A percentile compares a stretch with the other conserved stretches of the same genome.
These are phyloP conservation scores for Cucurbita ficifolia DNA, from an alignment of 306 rosid species.

Conservation along the genomic window DNA sequence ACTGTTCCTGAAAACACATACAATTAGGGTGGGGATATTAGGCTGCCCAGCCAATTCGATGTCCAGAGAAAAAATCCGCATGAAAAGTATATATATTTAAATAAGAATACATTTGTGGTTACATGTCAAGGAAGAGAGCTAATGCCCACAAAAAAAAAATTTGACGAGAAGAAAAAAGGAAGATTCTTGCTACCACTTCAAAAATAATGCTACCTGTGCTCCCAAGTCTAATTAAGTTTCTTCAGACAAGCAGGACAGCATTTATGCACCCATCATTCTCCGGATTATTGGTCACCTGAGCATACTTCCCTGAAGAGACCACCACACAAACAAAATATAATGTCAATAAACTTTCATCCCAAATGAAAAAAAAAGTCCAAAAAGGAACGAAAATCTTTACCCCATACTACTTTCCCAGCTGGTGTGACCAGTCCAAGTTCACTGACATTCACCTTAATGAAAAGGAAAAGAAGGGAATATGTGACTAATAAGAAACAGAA, in stretches of 20 bases:
- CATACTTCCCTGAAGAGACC: slow-evolving; percentile 60
- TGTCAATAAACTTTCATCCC: background rate
- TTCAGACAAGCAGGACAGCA: slow-evolving; percentile 72
- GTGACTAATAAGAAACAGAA: background rate
- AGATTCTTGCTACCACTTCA: background rate
- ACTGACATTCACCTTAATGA: slow-evolving; percentile 79
- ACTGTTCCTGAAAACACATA: too few relatives aligned
- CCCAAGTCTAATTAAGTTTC: background rate
- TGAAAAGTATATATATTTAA: background rate
- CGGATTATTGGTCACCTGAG: slow-evolving; percentile 87
- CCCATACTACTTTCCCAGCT: slow-evolving; percentile 96
- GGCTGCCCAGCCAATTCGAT: too few relatives aligned
- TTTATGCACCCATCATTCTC: slow-evolving; percentile 92
- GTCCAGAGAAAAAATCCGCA: background rate
- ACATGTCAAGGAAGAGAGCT: background rate
- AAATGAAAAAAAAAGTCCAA: background rate
- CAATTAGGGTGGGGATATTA: too few relatives aligned
- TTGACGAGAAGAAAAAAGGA: background rate
- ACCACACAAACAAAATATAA: slow-evolving; percentile 7
- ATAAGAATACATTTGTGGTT: background rate
- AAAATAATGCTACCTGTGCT: background rate
- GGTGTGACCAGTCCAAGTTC: slow-evolving; percentile 95
- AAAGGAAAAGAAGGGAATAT: background rate
- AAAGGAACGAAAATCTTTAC: slow-evolving; percentile 22
- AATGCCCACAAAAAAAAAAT: background rate